Conservation (phyloP, 2,329 filamentous ascomycete genomes). For the Aspergillus carbonarius region DNA sequence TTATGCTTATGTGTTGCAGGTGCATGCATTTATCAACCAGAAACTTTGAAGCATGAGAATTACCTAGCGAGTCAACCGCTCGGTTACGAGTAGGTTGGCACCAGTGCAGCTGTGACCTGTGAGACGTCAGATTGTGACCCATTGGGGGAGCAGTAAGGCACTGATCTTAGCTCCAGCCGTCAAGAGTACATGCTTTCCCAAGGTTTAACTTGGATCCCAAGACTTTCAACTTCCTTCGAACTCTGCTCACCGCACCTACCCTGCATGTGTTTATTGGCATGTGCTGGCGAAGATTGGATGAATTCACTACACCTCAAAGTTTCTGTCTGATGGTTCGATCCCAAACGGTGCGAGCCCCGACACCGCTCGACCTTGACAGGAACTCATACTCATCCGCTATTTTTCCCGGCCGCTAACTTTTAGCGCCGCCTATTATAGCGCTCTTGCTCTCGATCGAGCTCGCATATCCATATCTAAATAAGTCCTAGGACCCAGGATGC, state of each 20-base stretch:
- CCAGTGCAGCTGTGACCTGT: conserved; percentile 9
- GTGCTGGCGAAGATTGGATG: conserved; percentile 6
- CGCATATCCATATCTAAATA: background rate
- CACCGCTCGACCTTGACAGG: conserved; percentile 1
- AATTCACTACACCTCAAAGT: conserved; percentile 4
- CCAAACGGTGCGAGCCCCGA: conserved; percentile 3
- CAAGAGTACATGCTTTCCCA: conserved; percentile 4
- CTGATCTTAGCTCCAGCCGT: conserved; percentile 8
- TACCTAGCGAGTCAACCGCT: background rate
- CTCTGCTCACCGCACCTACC: conserved; percentile 18
- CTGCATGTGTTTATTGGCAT: conserved; percentile 20
- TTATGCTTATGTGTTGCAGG: background rate
- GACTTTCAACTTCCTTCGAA: conserved; percentile 2
- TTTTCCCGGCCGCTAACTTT: background rate
- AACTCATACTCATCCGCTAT: background rate
- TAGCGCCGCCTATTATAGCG: background rate
- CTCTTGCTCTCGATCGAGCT: background rate
- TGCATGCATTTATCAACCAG: conserved; percentile 15
- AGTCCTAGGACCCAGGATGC: background rate
- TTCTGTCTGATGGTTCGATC: conserved; percentile 4
- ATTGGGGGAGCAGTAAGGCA: conserved; percentile 10
- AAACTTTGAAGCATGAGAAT: conserved; percentile 7
- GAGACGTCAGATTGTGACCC: conserved; percentile 15
- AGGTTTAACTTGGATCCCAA: background rate
- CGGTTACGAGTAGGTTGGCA: conserved; percentile 2